Percentiles rank a stretch among this genome's conserved stretches.
Conservation (phyloP, 139 green algal species). For the Closterium sp. region DNA sequence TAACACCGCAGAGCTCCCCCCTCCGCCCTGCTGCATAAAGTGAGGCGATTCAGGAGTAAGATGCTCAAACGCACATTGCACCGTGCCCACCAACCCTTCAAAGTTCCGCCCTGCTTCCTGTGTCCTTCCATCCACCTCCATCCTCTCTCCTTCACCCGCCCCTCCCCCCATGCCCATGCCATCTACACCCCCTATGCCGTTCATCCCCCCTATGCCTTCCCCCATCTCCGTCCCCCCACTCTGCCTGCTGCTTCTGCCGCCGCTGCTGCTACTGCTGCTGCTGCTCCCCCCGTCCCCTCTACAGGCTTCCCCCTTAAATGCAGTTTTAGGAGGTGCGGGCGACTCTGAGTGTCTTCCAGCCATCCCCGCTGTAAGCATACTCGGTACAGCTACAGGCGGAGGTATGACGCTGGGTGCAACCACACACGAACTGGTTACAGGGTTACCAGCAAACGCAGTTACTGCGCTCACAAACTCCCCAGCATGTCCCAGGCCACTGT, state of each 20-base stretch:
- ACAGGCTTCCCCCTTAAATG: not conserved
- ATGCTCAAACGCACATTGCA: not conserved
- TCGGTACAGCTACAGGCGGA: not conserved
- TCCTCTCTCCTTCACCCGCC: not conserved
- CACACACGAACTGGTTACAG: not conserved
- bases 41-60: not conserved
- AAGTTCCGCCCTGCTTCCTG: not conserved
- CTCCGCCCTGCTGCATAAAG: not conserved
- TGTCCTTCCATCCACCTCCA: not conserved
- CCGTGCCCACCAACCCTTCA: not conserved
- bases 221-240: no score
- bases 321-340: not conserved
- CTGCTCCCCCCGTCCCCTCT: not conserved
- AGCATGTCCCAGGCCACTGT: no score
- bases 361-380: not conserved
- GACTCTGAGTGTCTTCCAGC: not conserved
- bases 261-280: not conserved
- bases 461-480: no score
- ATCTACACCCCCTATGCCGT: not conserved
- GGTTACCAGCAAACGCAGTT: no score
- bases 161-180: not conserved
- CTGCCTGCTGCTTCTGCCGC: not conserved
- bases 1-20: not conserved
- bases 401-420: not conserved
- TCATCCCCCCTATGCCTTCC: not conserved